Conservation (phyloP, 768 basidiomycete genomes). For the Lactarius indigo region DNA sequence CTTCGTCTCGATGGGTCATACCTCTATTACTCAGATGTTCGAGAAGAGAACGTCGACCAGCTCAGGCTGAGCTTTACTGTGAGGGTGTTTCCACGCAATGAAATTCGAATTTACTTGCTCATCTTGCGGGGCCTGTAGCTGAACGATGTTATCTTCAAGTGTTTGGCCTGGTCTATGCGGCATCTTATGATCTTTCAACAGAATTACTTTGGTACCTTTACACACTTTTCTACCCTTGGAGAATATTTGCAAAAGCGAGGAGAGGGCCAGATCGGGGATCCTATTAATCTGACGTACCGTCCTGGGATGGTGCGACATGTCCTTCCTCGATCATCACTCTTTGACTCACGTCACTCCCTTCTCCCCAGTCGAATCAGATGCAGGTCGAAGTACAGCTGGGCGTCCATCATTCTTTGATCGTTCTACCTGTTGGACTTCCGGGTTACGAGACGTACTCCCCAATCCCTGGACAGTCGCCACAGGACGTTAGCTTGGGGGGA, state of each 20-base stretch:
- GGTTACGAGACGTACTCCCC: constrained; percentile 48
- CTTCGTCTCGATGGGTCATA: constrained; percentile 68
- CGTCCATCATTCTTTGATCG: constrained; percentile 49
- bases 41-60: constrained; percentile 72
- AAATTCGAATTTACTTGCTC: neutral
- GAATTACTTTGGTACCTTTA: constrained; percentile 94
- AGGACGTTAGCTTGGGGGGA: constrained; percentile 45
- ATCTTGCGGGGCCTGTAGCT: constrained; percentile 36
- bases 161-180: constrained; percentile 84
- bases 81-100: constrained; percentile 26
- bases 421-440: constrained; percentile 65
- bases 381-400: constrained; percentile 64
- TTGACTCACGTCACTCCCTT: neutral
- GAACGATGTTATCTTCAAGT: constrained; percentile 56
- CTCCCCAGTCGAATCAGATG: constrained; percentile 70
- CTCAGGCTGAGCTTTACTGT: constrained; percentile 67
- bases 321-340: neutral
- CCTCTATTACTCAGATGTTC: constrained; percentile 63
- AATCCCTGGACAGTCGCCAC: constrained; percentile 23
- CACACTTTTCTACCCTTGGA: constrained; percentile 82
- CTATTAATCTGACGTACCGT: constrained; percentile 74
- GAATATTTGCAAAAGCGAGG: constrained; percentile 78
- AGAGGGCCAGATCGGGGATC: constrained; percentile 71
- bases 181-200: constrained; percentile 86
- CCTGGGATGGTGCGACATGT: constrained; percentile 57